A percentile compares a stretch with the other conserved stretches of the same genome.
Conservation (phyloP, 805 yeast species). For the Sungouiella thailandica region DNA sequence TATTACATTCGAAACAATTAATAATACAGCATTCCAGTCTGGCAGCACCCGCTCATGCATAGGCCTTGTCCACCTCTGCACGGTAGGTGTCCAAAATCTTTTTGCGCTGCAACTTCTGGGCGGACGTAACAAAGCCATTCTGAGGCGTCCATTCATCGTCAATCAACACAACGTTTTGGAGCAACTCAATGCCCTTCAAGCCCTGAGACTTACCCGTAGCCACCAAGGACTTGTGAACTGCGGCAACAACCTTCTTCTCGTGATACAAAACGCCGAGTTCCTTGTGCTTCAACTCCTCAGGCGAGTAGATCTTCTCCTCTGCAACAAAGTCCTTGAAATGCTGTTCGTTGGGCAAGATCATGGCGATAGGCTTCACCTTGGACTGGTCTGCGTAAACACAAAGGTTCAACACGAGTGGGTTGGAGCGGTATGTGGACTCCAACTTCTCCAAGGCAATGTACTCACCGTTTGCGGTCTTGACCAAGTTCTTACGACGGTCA, state of each 20-base stretch:
- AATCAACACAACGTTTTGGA: conserved; percentile 70
- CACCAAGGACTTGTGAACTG: conserved; percentile 54
- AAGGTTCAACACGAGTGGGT: conserved; percentile 67
- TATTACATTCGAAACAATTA: background rate
- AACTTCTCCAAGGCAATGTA: conserved; percentile 94
- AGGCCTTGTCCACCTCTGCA: conserved; percentile 63
- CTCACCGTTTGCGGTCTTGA: conserved; percentile 95
- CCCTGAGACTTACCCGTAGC: conserved; percentile 80
- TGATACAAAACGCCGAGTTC: conserved; percentile 46
- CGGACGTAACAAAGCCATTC: conserved; percentile 88
- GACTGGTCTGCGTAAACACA: conserved; percentile 90
- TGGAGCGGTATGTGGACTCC: conserved; percentile 86
- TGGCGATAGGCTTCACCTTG: conserved; percentile 89
- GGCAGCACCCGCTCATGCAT: conserved; percentile 24
- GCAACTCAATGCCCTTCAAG: conserved; percentile 76
- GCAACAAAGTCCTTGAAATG: conserved; percentile 55
- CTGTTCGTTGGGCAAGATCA: conserved; percentile 74
- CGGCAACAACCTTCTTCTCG: conserved; percentile 51
- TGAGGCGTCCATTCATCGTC: conserved; percentile 98
- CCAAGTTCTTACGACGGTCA: conserved; percentile 93
- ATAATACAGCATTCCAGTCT: background rate
- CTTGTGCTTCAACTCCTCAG: conserved; percentile 42
- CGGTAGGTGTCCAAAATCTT: conserved; percentile 71
- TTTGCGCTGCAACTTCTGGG: conserved; percentile 93
- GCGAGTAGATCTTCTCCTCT: conserved; percentile 42